Evolutionary conservation across 2,329 filamentous ascomycete species (phyloP).

Genomic region (Curvularia eragrostidis): DNA sequence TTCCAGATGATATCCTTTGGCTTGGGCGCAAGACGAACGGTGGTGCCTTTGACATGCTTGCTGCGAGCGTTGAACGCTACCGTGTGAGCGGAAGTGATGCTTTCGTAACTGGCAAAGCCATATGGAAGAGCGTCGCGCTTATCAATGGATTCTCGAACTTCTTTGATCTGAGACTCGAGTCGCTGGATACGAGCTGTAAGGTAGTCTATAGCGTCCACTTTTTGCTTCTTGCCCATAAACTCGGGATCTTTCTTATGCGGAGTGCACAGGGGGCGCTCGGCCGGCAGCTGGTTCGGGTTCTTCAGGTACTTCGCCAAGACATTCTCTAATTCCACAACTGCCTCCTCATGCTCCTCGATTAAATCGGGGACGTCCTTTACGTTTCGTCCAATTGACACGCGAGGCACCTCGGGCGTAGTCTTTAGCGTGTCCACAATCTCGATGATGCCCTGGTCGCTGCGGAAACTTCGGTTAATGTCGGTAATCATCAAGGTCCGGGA

Average conservation of each 20-base stretch:
- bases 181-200: slow-evolving; percentile 82
- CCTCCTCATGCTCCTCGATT: slow-evolving; percentile 81
- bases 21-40: slow-evolving; percentile 78
- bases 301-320: slow-evolving; percentile 89
- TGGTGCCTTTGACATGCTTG: slow-evolving; percentile 80
- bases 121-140: slow-evolving; percentile 87
- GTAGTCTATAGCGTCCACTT: slow-evolving; percentile 94
- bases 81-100: slow-evolving; percentile 84
- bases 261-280: slow-evolving; percentile 77
- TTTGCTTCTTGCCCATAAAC: slow-evolving; percentile 70
- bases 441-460: slow-evolving; percentile 86
- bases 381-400: slow-evolving; percentile 85
- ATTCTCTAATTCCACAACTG: slow-evolving; percentile 81
- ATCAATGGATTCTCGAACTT: slow-evolving; percentile 81
- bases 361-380: slow-evolving; percentile 87
- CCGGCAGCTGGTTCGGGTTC: slow-evolving; percentile 79
- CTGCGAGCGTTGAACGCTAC: slow-evolving; percentile 83
- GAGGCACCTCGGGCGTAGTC: slow-evolving; percentile 77
- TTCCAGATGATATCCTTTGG: slow-evolving; percentile 97
- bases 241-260: slow-evolving; percentile 76
- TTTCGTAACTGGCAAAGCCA: slow-evolving; percentile 92
- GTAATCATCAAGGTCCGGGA: slow-evolving; percentile 73
- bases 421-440: slow-evolving; percentile 81
- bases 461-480: slow-evolving; percentile 78
- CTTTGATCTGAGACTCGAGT: slow-evolving; percentile 83